phyloP scores from a whole-genome alignment of 805 yeast species.

The Pichia kluyveri region DNA sequence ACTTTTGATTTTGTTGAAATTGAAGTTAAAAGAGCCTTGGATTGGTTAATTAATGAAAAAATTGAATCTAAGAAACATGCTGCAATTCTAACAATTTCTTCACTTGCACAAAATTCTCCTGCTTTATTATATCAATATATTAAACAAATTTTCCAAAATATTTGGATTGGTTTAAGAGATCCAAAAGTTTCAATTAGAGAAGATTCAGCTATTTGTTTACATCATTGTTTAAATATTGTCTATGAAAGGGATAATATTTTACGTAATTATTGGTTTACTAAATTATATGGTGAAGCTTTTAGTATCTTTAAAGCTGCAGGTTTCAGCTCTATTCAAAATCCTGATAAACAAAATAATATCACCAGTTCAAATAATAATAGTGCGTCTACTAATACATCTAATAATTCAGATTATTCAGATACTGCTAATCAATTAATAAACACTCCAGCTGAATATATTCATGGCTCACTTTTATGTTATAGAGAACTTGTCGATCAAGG shows the following conservation, averaged over 20 bases:
- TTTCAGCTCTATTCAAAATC: slow-evolving; percentile 2
- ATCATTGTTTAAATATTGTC: slow-evolving; percentile 69
- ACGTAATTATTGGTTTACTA: slow-evolving; percentile 67
- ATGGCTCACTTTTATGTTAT: slow-evolving; percentile 77
- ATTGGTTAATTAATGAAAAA: slow-evolving; percentile 84
- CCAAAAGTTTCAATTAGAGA: slow-evolving; percentile 61
- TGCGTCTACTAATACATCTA: not conserved
- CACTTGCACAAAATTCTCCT: slow-evolving; percentile 83
- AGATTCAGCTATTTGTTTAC: slow-evolving; percentile 78
- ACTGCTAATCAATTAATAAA: slow-evolving; percentile 4
- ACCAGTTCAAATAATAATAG: not conserved
- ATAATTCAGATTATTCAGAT: not conserved
- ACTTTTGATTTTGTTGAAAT: slow-evolving; percentile 90
- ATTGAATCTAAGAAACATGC: slow-evolving; percentile 86
- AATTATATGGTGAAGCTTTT: slow-evolving; percentile 34
- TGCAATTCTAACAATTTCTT: slow-evolving; percentile 71
- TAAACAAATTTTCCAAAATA: slow-evolving; percentile 65
- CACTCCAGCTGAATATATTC: slow-evolving; percentile 57
- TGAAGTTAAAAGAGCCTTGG: slow-evolving; percentile 82
- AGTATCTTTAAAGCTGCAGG: slow-evolving; percentile 18
- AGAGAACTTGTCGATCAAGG: slow-evolving; percentile 67
- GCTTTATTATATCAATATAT: slow-evolving; percentile 72
- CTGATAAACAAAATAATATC: not conserved
- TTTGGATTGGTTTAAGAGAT: slow-evolving; percentile 86
- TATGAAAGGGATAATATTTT: slow-evolving; percentile 67